Evolutionary conservation across 768 basidiomycete species (phyloP), one percentile per base, ranked within the genome.

Genomic region (Filobasidium floriforme): DNA sequence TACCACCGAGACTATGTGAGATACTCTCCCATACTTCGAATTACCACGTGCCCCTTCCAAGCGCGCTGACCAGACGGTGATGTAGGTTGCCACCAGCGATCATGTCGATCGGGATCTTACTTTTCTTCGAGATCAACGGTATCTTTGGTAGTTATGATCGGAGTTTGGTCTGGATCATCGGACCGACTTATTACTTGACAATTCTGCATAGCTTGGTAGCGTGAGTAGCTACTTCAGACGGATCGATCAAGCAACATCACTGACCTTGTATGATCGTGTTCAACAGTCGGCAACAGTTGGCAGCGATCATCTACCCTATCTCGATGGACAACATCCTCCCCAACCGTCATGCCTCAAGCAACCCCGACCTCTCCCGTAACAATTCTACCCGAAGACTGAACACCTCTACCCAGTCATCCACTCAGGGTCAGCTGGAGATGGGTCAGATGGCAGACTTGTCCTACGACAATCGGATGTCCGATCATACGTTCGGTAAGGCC

Each of bases 1-100:
- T 6, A 57, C 54, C 22, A 57, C 54, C 24, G 54, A 57, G 54
- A 57, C 54, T n/a, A 57, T 57, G 54, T 57, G 15, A 57, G 54
- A 9, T 28, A 2, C 2, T 14, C 54, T 14, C 26, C 24, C 54
- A 24, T 7, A 15, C 54, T 26, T 24, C 24, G 54, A 57, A 3
- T 4, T 37, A 9, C 9, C 9, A 37, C 9, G 32, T n/a, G n/a
- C n/a, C n/a, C 32, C 32, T 37, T 37, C 26, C 22, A 7, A 22
- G 52, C 54, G 12, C 26, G 6, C 15, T 32, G 4, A 32, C 14
- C 7, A 19, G 54, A 57, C 15, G 15, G 12, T 4, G 24, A 57
- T 15, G 2, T 32, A 57, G 54, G 54, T 15, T 57, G 7, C 54
- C 54, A 24, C 54, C 54, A 4, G 54, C 54, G 5, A 24, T 57